Conservation (phyloP, 441 rosid species). For the Arabidopsis lyrata region DNA sequence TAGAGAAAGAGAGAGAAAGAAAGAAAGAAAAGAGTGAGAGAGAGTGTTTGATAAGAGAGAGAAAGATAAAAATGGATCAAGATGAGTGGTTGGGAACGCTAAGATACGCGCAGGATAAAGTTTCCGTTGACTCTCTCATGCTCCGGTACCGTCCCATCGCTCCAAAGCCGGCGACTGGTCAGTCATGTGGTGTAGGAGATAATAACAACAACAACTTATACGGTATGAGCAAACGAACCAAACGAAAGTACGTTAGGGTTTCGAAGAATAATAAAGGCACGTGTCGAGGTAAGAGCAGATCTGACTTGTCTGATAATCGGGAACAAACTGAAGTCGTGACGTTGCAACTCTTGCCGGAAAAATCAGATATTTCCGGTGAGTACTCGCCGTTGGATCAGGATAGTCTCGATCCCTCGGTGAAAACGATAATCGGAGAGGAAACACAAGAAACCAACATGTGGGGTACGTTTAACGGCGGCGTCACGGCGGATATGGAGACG, state of each 20-base stretch:
- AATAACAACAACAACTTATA: conserved; percentile 34
- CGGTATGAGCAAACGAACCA: conserved; percentile 49
- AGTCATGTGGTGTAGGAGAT: conserved; percentile 35
- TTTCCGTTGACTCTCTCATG: conserved; percentile 63
- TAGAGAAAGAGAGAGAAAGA: conserved; percentile 1
- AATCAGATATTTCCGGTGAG: conserved; percentile 38
- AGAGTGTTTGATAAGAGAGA: conserved; percentile 22
- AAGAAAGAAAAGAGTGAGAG: neutral
- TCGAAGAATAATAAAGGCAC: conserved; percentile 49
- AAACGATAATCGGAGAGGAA: conserved; percentile 38
- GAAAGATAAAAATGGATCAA: conserved; percentile 48
- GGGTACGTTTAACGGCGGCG: conserved; percentile 18
- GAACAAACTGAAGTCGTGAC: conserved; percentile 49
- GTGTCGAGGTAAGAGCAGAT: conserved; percentile 44
- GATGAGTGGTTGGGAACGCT: conserved; percentile 44
- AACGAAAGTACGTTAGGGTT: conserved; percentile 85
- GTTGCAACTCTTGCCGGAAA: conserved; percentile 67
- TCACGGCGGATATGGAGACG: conserved; percentile 54
- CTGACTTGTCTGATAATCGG: conserved; percentile 48
- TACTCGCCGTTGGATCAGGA: conserved; percentile 25
- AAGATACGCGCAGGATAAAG: conserved; percentile 50
- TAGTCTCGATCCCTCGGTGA: conserved; percentile 31
- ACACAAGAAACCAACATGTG: conserved; percentile 38
- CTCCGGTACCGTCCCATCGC: conserved; percentile 92
- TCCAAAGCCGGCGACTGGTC: conserved; percentile 66